Evolutionary conservation across 2,329 filamentous ascomycete genomes (phyloP), one percentile per base, ranked within the genome.

Genomic region (Rutstroemia sp.): DNA sequence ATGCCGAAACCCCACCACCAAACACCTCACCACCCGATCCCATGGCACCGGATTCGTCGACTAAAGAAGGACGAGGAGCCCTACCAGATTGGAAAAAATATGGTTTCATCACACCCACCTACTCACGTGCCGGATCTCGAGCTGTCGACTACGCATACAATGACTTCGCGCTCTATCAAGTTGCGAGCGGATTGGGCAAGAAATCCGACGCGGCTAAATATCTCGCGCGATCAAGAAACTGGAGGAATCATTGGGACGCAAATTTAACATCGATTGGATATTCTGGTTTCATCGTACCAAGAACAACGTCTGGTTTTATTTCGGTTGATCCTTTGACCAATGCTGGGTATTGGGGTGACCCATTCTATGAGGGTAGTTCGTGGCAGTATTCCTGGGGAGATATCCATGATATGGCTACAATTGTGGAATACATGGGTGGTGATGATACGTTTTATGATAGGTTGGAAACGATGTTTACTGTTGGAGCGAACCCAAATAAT

Each of bases 241-340:
- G 86, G 86, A 77, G 82, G 16, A 88, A 87, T 65, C 85, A 88
- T 61, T 90, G 84, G 85, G 84, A 88, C 66, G 66, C 77, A 0
- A 67, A 79, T 48, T 76, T 81, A 46, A 74, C 72, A 1, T 80
- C 81, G 0, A 74, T 85, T 0, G 79, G 78, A 4, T 87, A 86
- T 69, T 77, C 72, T 81, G 86, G 86, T 0, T 89, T 89, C 67
- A 71, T 89, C 4, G 84, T 83, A 0, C 86, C 86, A 0, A 75
- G 81, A 12, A 69, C 72, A 52, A 63, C 71, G 12, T 71, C 74
- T 23, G 75, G 77, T 0, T 56, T 73, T 6, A 75, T 81, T 47
- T 57, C 71, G 57, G 74, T 74, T 64, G 69, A 79, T 69, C 72
- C 83, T 48, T 53, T 77, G 19, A 65, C 61, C 75, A n/a, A 83